These are phyloP conservation scores for Astrephomene gubernaculifera DNA, from an alignment of 139 green algal species.

Conservation along the genomic window DNA sequence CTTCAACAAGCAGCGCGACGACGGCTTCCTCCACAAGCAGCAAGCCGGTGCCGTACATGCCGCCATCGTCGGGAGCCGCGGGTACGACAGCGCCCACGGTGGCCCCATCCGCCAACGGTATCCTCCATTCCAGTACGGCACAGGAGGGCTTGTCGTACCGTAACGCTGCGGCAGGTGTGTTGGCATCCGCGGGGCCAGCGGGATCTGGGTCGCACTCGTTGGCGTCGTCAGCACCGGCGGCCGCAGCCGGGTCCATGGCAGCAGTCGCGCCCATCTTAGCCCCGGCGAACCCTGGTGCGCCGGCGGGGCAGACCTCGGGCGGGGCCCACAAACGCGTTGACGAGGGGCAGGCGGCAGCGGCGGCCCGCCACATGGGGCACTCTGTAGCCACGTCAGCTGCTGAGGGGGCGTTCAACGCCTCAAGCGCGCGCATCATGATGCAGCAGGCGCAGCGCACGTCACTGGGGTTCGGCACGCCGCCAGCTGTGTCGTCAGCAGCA, in stretches of 20 bases:
- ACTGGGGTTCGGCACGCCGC: constrained; percentile 23
- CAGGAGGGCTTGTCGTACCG: constrained; percentile 51
- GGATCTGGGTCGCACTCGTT: not conserved
- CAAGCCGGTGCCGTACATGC: constrained; percentile 31
- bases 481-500: not conserved
- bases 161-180: constrained; percentile 57
- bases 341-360: not conserved
- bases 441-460: constrained; percentile 36
- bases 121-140: constrained; percentile 9
- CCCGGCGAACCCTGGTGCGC: not conserved
- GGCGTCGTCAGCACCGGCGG: not conserved
- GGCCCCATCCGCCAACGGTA: not conserved
- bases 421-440: constrained; percentile 38
- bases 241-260: not conserved
- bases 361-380: constrained; percentile 30
- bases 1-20: constrained; percentile 1
- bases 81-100: not conserved
- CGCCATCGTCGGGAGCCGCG: not conserved
- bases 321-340: not conserved
- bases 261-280: constrained; percentile 7
- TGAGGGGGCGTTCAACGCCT: constrained; percentile 11
- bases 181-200: not conserved
- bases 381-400: not conserved
- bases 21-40: not conserved
- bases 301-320: not conserved